These are phyloP conservation scores for Deinandra increscens DNA, from an alignment of 129 eudicot species.

Conservation along the genomic window DNA sequence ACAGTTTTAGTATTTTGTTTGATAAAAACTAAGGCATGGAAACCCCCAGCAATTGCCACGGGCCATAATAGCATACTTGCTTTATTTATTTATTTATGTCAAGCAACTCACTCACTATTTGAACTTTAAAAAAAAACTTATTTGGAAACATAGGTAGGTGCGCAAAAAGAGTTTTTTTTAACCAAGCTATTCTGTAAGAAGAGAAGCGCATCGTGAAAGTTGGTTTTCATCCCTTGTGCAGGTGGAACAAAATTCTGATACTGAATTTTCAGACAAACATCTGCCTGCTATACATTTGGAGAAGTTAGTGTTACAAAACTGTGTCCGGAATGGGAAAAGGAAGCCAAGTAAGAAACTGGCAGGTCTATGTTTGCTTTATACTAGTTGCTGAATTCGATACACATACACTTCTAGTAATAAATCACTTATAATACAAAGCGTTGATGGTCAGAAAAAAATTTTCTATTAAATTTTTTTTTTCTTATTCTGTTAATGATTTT, in stretches of 20 bases:
- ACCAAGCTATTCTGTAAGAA: slow-evolving; percentile 3
- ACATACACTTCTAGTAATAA: background rate
- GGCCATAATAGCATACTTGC: slow-evolving; percentile 2
- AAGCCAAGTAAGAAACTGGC: slow-evolving; percentile 33
- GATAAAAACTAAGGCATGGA: background rate
- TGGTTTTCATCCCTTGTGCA: slow-evolving; percentile 36
- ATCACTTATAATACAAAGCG: background rate
- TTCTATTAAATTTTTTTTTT: too few relatives aligned
- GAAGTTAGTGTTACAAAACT: slow-evolving; percentile 28
- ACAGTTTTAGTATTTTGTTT: slow-evolving; percentile 3
- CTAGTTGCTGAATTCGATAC: slow-evolving; percentile 12
- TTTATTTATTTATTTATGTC: slow-evolving; percentile 10
- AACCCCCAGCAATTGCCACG: background rate
- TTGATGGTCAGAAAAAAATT: too few relatives aligned
- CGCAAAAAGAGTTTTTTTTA: background rate
- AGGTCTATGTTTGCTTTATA: slow-evolving; percentile 38
- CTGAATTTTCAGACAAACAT: slow-evolving; percentile 21
- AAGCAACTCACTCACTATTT: slow-evolving; percentile 14
- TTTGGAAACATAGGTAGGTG: slow-evolving; percentile 10
- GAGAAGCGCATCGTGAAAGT: background rate
- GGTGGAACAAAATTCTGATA: slow-evolving; percentile 38
- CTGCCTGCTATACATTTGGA: slow-evolving; percentile 22
- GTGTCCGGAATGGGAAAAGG: slow-evolving; percentile 29
- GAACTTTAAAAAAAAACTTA: background rate
- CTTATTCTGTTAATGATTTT: too few relatives aligned